Conservation (phyloP, 768 basidiomycete genomes). For the Pleurotus pulmonarius region DNA sequence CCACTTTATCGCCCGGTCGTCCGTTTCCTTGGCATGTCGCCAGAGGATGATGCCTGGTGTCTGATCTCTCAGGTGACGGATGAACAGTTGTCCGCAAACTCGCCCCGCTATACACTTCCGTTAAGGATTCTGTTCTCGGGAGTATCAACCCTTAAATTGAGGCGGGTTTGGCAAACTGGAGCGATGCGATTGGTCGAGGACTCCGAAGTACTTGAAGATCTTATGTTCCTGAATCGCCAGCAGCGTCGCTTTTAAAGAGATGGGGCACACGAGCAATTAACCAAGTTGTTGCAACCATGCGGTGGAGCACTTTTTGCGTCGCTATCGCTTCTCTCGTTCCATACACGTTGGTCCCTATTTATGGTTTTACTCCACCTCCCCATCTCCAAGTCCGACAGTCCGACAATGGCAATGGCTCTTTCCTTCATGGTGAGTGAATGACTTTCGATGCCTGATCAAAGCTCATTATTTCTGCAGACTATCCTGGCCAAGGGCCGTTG, state of each 20-base stretch:
- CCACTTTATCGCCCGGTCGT: slow-evolving; percentile 4
- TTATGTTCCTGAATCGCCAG: not conserved
- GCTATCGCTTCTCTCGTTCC: slow-evolving; percentile 1
- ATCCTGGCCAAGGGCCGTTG: slow-evolving; percentile 3
- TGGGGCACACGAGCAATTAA: not conserved
- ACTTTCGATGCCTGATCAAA: not conserved
- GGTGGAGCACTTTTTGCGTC: slow-evolving; percentile 4
- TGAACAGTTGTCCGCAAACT: not conserved
- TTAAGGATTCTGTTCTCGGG: not conserved
- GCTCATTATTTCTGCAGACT: not conserved
- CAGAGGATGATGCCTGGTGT: not conserved
- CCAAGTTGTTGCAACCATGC: not conserved
- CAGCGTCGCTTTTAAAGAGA: slow-evolving; percentile 1
- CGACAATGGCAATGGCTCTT: not conserved
- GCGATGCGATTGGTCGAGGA: not conserved
- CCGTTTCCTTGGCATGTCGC: not conserved
- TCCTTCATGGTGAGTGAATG: not conserved
- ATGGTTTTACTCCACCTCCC: not conserved
- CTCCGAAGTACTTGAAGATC: not conserved
- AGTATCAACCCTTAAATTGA: not conserved
- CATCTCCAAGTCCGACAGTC: not conserved
- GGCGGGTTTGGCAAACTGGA: not conserved
- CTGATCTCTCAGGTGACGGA: slow-evolving; percentile 7
- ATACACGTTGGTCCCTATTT: slow-evolving; percentile 1
- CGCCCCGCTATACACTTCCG: not conserved